phyloP scores from a whole-genome alignment of 2,329 filamentous ascomycete species.

The Colletotrichum caudatum region DNA sequence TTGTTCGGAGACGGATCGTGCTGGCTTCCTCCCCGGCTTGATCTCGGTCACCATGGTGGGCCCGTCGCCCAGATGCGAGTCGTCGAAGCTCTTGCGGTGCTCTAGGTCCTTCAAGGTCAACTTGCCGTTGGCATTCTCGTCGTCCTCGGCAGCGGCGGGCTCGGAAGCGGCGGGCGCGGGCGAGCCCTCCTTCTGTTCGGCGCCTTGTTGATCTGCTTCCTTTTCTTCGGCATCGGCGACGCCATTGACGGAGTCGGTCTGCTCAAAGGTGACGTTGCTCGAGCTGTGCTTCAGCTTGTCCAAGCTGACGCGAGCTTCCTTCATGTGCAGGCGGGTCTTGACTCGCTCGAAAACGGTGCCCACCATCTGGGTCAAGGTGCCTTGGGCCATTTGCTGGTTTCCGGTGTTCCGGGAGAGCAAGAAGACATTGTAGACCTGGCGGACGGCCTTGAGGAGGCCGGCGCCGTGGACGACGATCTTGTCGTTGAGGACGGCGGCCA shows the following conservation, averaged over 20 bases:
- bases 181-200: slow-evolving; percentile 40
- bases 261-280: slow-evolving; percentile 65
- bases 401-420: slow-evolving; percentile 91
- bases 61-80: slow-evolving; percentile 74
- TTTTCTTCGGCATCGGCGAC: slow-evolving; percentile 54
- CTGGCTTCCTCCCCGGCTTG: slow-evolving; percentile 59
- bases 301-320: slow-evolving; percentile 78
- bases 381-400: slow-evolving; percentile 97
- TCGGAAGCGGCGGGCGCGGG: slow-evolving; percentile 46
- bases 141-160: slow-evolving; percentile 47
- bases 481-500: slow-evolving; percentile 96
- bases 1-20: slow-evolving; percentile 65
- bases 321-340: slow-evolving; percentile 85
- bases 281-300: slow-evolving; percentile 64
- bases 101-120: slow-evolving; percentile 76
- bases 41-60: slow-evolving; percentile 75
- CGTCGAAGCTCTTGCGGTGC: slow-evolving; percentile 76
- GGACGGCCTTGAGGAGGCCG: slow-evolving; percentile 93
- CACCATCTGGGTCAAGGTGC: slow-evolving; percentile 97
- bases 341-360: slow-evolving; percentile 97
- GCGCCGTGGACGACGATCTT: slow-evolving; percentile 99
- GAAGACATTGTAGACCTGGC: slow-evolving; percentile 99
- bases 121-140: slow-evolving; percentile 59
- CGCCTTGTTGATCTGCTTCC: slow-evolving; percentile 51
- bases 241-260: slow-evolving; percentile 54